Base-by-base conservation (phyloP, 495 filamentous ascomycete species). In the Mytilinidion resinicola region DNA sequence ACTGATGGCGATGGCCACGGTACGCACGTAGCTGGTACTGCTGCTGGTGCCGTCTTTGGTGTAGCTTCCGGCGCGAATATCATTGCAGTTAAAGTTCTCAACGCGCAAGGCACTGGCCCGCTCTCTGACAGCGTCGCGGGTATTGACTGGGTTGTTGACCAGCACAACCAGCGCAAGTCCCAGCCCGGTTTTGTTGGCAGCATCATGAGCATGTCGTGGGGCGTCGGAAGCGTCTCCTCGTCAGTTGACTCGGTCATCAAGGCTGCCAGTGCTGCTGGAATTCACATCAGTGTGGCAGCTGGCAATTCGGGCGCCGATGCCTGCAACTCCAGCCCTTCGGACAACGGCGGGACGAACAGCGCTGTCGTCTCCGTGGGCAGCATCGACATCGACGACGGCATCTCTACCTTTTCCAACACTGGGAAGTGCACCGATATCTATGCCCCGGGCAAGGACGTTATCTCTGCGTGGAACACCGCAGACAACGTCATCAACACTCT, bases 1-100 rank as follows among this genome's bases (percentile, higher is more conserved):
- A 48, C 53, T n/a, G 78, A 81, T 49, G 54, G 63, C 1, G 71
- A 72, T 38, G 78, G 78, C 9, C 77, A 80, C 50, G 77, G 77
- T 42, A 76, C 74, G 4, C 74, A 77, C 56, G 68, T 70, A 33
- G 60, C 74, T 14, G 74, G 72, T 4, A 77, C 70, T 0, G 73
- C 72, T 3, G 74, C 61, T 9, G 70, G 67, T 12, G 37, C 38
- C 30, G 39, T 63, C 9, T 66, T 76, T 39, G 74, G 74, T 47
- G 68, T 77, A 33, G 70, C 73, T 8, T 64, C 64, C 12, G 61
- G 65, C 39, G 74, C 74, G 20, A 75, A 72, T 57, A 61, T 77
- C 47, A 69, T 70, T 51, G 72, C 71, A 9, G 64, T 77, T 46
- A 74, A 74, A 61, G 70, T 72, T 10, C 67, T 77, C 14, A 71